Base-by-base conservation (phyloP, 495 filamentous ascomycete genomes). In the Hyaloscypha bicolor region DNA sequence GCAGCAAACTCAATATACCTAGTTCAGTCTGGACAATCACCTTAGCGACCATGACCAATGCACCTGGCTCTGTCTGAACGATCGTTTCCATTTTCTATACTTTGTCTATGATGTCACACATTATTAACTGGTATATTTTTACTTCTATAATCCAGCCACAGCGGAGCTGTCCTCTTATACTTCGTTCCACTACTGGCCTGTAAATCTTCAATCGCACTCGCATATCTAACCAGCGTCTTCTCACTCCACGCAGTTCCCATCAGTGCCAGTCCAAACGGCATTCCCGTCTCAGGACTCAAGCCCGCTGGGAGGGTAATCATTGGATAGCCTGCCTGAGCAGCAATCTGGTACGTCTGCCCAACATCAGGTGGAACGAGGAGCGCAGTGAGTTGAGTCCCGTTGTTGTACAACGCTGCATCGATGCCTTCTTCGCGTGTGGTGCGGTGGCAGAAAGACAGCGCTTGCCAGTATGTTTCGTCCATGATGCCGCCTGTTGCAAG, bases 251-350 rank as follows among this genome's bases (percentile, higher is more conserved):
- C 90, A 3, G 88, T 89, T 37, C 79, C 76, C 83, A 92, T 85
- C 48, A 93, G 77, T 3, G 82, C 87, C 29, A 93, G 74, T 0
- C 90, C 90, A 72, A 88, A 91, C 1, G 88, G 88, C 85, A 93
- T 90, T 12, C 88, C 87, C 1, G 80, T 90, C 31, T 69, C 70
- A 4, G 76, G 61, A 70, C 82, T 79, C 12, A 82, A 76, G 16
- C 84, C 86, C 2, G 83, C 88, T 0, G 90, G 90, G 0, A 93
- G 72, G 3, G 89, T 92, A 67, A 93, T 78, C 64, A 90, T 81
- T 2, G 89, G 90, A 74, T 93, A 92, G 1, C 90, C 90, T 9
- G 85, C 84, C 68, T 84, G 79, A 3, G 82, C 82, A 14, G 80
- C 80, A 45, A 83, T 79, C 69, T 82, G 77, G 65, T 86, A 83